Conservation (phyloP, 495 filamentous ascomycete genomes). For the Platismatia glauca region DNA sequence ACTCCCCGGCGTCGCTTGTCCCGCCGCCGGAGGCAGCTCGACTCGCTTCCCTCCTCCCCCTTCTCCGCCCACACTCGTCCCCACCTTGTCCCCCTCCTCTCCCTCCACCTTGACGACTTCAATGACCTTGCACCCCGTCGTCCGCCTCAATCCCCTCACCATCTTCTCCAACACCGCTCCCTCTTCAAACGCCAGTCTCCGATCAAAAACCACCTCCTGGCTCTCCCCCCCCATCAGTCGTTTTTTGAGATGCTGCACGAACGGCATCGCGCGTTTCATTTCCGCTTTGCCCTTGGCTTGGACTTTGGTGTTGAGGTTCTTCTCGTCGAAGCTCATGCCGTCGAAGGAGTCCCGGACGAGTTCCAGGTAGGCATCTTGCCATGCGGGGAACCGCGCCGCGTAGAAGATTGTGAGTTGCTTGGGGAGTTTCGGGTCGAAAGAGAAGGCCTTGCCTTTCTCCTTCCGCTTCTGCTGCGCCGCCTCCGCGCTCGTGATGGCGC, state of each 20-base stretch:
- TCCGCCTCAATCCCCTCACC: slow-evolving; percentile 49
- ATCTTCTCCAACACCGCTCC: slow-evolving; percentile 55
- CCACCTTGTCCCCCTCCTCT: slow-evolving; percentile 56
- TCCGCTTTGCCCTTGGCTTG: slow-evolving; percentile 80
- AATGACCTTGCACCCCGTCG: slow-evolving; percentile 57
- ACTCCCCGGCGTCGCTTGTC: slow-evolving; percentile 65
- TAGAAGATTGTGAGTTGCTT: slow-evolving; percentile 87
- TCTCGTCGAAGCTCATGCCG: slow-evolving; percentile 57
- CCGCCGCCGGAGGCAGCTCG: slow-evolving; percentile 47
- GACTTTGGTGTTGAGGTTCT: slow-evolving; percentile 63
- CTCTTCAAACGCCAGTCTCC: slow-evolving; percentile 83
- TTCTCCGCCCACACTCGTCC: slow-evolving; percentile 44
- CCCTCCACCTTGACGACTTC: slow-evolving; percentile 62
- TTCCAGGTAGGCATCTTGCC: slow-evolving; percentile 89
- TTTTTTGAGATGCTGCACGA: slow-evolving; percentile 79
- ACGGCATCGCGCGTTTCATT: slow-evolving; percentile 98
- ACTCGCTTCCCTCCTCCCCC: slow-evolving; percentile 47
- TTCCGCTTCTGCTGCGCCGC: slow-evolving; percentile 68
- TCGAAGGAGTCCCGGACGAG: slow-evolving; percentile 61
- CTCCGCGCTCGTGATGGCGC: slow-evolving; percentile 81
- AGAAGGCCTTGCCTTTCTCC: slow-evolving; percentile 72
- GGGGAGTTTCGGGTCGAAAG: slow-evolving; percentile 80
- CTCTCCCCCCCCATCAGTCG: slow-evolving; percentile 53
- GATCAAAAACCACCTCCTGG: slow-evolving; percentile 58
- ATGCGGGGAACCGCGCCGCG: slow-evolving; percentile 67